Conservation (phyloP, 1,139 yeast species). For the Blastobotrys niveus region DNA sequence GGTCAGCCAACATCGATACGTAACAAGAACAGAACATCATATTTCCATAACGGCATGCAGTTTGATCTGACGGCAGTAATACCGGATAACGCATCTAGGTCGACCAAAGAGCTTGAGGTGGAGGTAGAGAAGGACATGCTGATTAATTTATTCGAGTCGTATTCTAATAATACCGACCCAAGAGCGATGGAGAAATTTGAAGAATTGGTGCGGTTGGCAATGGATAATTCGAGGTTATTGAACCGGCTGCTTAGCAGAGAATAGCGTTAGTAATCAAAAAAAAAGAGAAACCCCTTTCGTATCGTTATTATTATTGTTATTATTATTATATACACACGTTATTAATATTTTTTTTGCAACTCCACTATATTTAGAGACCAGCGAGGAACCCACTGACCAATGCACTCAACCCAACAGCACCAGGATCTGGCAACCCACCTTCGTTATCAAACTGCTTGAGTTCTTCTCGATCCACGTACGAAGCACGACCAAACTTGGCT, state of each 20-base stretch:
- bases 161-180: constrained; percentile 23
- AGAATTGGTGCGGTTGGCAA: constrained; percentile 31
- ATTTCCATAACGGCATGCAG: constrained; percentile 28
- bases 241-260: constrained; percentile 10
- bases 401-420: constrained; percentile 51
- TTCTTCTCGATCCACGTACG: constrained; percentile 69
- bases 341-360: too few relatives aligned
- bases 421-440: constrained; percentile 79
- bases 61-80: constrained; percentile 35
- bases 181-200: constrained; percentile 34
- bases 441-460: constrained; percentile 37
- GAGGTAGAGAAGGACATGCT: constrained; percentile 67
- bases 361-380: too few relatives aligned
- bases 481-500: constrained; percentile 91
- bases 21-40: constrained; percentile 44
- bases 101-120: constrained; percentile 38
- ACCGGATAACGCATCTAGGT: constrained; percentile 17
- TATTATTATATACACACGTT: neutral
- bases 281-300: neutral
- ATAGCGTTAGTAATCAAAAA: neutral
- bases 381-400: constrained; percentile 30
- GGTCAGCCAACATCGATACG: constrained; percentile 41
- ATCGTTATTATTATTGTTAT: neutral
- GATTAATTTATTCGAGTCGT: constrained; percentile 52
- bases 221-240: constrained; percentile 30